Base-by-base conservation (phyloP, 208 protist species). In the Leishmania amazonensis region DNA sequence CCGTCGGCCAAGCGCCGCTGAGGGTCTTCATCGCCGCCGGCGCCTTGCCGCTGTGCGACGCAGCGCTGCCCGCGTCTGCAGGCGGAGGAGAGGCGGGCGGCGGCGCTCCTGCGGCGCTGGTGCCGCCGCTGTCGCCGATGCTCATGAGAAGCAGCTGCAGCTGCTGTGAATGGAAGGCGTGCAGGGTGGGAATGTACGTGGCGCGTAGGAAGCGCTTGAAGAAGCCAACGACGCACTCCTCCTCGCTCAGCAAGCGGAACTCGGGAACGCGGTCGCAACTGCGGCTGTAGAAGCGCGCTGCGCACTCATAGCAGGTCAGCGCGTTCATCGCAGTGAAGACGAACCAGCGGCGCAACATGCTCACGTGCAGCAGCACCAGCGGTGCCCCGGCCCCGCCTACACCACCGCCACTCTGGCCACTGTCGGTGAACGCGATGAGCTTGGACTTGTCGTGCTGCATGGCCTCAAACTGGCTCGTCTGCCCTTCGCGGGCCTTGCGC, bases 301-400 rank as follows among this genome's bases (percentile, higher is more conserved):
- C 90, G 80, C 88, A 92, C 73, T 93, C 88, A 85, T 95, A 94
- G 81, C 94, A 97, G 64, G 92, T 93, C n/a, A 96, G 78, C 58
- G 93, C 88, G 83, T 97, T 97, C 94, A 97, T 97, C 4, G 91
- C 84, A 11, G 89, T 95, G 68, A 94, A 94, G 28, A 95, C 90
- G 75, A 97, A 97, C 91, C 92, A 97, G 78, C 88, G 88, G 24
- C 87, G 87, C 85, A 97, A 85, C 76, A 85, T 80, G 19, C 81
- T 85, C 24, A 91, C 87, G 64, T 94, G 85, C 76, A 89, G 83
- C 71, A 93, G 88, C 70, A 94, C 87, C 17, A 91, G 64, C 19
- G 88, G 80, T 3, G 82, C 80, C 38, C 78, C 68, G 28, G 80
- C 24, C 35, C 77, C 74, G 35, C 76, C 65, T 4, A 73, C 71